Evolutionary conservation across 148 eudicot species (phyloP).

Genomic region (Fagopyrum esculentum): DNA sequence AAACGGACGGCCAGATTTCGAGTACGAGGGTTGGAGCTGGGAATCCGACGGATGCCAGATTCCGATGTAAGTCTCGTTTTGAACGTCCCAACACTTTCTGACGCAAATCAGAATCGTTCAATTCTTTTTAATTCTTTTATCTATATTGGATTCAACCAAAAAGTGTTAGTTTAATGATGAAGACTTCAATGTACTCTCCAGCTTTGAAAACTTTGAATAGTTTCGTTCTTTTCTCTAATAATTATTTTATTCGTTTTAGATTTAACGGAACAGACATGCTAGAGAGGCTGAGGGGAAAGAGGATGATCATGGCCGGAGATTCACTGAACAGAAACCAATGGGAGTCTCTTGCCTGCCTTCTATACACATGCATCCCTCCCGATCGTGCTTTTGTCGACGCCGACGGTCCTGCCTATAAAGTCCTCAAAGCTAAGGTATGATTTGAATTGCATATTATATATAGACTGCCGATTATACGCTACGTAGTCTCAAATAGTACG

Average conservation of each 20-base stretch:
- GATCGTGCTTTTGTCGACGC: conserved; percentile 20
- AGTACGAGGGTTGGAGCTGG: conserved; percentile 31
- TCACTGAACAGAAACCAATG: conserved; percentile 30
- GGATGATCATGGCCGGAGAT: conserved; percentile 28
- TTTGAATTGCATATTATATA: conserved; percentile 9
- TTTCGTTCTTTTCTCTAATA: background rate
- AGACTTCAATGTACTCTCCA: background rate
- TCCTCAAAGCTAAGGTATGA: conserved; percentile 23
- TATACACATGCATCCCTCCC: conserved; percentile 23
- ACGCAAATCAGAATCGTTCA: background rate
- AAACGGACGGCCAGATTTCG: conserved; percentile 27
- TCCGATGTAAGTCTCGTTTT: conserved; percentile 20
- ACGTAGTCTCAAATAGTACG: background rate
- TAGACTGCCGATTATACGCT: background rate
- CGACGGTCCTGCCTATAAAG: conserved; percentile 14
- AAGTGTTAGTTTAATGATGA: background rate
- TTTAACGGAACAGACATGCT: conserved; percentile 26
- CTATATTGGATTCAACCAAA: background rate
- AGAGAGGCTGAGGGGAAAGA: conserved; percentile 29
- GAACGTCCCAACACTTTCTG: background rate
- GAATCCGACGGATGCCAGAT: conserved; percentile 30
- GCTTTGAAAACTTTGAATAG: background rate
- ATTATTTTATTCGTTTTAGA: conserved; percentile 7
- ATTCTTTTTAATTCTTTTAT: background rate
- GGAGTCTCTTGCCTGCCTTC: conserved; percentile 36